These are phyloP conservation scores for Ophiocordyceps polyrhachis-furcata DNA, from an alignment of 2,329 filamentous ascomycete species.

Conservation along the genomic window DNA sequence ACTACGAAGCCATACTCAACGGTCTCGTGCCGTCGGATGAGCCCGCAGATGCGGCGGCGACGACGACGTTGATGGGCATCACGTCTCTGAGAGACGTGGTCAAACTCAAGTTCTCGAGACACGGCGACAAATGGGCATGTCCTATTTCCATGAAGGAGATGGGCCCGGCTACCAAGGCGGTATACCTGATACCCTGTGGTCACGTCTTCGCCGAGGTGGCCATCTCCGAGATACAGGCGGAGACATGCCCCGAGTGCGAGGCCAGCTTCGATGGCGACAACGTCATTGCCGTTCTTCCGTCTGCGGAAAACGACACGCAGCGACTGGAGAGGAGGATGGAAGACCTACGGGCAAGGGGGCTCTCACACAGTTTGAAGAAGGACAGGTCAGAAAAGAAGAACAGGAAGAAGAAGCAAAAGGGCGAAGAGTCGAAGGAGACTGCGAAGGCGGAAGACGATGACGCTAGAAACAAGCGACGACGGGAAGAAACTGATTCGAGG, in stretches of 20 bases:
- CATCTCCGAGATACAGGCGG: constrained; percentile 58
- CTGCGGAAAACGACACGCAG: constrained; percentile 49
- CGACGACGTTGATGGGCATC: constrained; percentile 31
- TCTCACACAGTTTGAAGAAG: constrained; percentile 83
- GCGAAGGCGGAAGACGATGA: constrained; percentile 22
- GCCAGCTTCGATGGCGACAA: constrained; percentile 54
- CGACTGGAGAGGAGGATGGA: constrained; percentile 47
- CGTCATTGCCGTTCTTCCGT: constrained; percentile 65
- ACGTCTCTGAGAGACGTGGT: constrained; percentile 73
- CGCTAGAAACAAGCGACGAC: constrained; percentile 7
- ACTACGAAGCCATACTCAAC: constrained; percentile 76
- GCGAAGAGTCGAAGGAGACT: constrained; percentile 16
- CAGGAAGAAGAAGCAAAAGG: constrained; percentile 40
- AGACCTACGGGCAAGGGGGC: constrained; percentile 48
- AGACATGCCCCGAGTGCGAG: constrained; percentile 52
- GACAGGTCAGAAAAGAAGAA: constrained; percentile 42
- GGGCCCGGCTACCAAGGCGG: constrained; percentile 58
- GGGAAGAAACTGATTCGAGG: constrained; percentile 15
- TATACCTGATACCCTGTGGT: constrained; percentile 86
- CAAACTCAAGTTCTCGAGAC: constrained; percentile 52
- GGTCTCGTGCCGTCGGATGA: constrained; percentile 39
- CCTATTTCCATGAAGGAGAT: constrained; percentile 76
- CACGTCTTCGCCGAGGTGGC: constrained; percentile 84
- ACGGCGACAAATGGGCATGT: constrained; percentile 51
- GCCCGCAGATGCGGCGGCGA: constrained; percentile 21